Conservation (phyloP, 2,329 filamentous ascomycete species). For the Hymenoscyphus scutula region DNA sequence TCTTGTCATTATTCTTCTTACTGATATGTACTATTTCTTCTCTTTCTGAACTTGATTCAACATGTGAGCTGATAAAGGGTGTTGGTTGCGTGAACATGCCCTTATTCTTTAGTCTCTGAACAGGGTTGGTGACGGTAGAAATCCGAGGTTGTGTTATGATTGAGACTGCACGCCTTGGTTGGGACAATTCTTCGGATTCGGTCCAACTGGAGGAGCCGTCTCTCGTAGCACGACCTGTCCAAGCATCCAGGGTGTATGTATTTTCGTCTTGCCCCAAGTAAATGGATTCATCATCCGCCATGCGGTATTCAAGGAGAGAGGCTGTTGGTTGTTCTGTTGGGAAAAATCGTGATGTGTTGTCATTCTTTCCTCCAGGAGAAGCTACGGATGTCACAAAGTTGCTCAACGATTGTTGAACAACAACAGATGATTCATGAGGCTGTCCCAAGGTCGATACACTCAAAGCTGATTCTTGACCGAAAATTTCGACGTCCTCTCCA, state of each 20-base stretch:
- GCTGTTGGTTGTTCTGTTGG: neutral
- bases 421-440: neutral
- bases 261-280: neutral
- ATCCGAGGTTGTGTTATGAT: neutral
- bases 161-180: neutral
- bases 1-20: slow-evolving; percentile 7
- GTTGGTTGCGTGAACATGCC: slow-evolving; percentile 23
- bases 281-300: neutral
- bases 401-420: neutral
- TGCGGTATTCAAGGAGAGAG: neutral
- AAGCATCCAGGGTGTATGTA: neutral
- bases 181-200: neutral
- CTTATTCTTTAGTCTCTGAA: slow-evolving; percentile 10
- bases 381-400: neutral
- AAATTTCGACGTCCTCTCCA: slow-evolving; percentile 15
- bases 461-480: neutral
- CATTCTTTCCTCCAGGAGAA: neutral
- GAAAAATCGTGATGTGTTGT: neutral
- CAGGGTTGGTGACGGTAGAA: neutral
- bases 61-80: slow-evolving; percentile 16
- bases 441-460: neutral
- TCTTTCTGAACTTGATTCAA: neutral
- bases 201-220: neutral
- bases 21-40: slow-evolving; percentile 21
- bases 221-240: neutral